Percentiles rank a stretch among this genome's conserved stretches.
Evolutionary conservation across 371 early-diverging fungal genomes (phyloP).

Genomic region (Mucor circinelloides): DNA sequence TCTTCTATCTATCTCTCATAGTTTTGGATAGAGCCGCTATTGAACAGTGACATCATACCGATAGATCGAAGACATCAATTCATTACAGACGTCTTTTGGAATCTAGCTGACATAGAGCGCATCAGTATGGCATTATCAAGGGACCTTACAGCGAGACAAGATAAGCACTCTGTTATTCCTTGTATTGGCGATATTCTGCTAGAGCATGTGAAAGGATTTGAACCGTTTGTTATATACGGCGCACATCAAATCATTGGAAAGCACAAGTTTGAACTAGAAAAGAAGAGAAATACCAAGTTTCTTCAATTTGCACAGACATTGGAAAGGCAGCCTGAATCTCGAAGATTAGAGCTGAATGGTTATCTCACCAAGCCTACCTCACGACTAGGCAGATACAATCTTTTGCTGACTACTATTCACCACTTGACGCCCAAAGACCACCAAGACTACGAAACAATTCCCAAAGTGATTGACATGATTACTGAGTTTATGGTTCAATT

Average conservation of each 20-base stretch:
- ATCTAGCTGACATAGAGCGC: conserved; percentile 73
- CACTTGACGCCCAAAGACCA: conserved; percentile 79
- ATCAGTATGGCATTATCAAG: conserved; percentile 72
- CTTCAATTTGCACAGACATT: conserved; percentile 75
- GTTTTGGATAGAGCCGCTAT: conserved; percentile 80
- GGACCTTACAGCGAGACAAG: conserved; percentile 73
- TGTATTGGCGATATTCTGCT: conserved; percentile 86
- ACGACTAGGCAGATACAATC: conserved; percentile 85
- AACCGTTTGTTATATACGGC: conserved; percentile 87
- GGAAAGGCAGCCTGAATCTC: conserved; percentile 76
- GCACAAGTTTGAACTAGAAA: conserved; percentile 79
- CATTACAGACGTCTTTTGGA: conserved; percentile 84
- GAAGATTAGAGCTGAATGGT: conserved; percentile 77
- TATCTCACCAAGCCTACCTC: conserved; percentile 87
- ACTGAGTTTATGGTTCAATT: conserved; percentile 68
- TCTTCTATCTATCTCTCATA: conserved; percentile 16
- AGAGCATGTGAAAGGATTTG: conserved; percentile 68
- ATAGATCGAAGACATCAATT: conserved; percentile 66
- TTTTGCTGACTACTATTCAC: conserved; percentile 80
- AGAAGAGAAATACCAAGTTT: conserved; percentile 66
- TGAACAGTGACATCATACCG: conserved; percentile 68
- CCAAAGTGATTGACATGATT: conserved; percentile 69
- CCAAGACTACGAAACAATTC: conserved; percentile 68
- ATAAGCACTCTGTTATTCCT: conserved; percentile 70
- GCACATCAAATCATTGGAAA: conserved; percentile 86